Evolutionary conservation across 1,139 yeast genomes (phyloP).

Genomic region (Candida gigantensis): DNA sequence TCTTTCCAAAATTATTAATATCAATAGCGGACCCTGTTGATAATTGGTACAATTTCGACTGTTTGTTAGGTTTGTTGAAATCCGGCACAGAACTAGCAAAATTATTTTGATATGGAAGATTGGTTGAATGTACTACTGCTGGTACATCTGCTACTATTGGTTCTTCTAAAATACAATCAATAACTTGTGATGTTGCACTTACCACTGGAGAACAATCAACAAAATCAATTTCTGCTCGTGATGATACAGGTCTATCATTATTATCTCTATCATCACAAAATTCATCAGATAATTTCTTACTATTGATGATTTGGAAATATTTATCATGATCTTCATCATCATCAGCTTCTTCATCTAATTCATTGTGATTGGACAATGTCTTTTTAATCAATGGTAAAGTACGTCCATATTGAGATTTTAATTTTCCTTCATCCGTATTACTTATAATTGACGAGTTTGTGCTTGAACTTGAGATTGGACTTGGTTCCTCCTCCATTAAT

Average conservation of each 20-base stretch:
- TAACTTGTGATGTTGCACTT: conserved; percentile 6
- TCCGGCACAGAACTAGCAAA: conserved; percentile 28
- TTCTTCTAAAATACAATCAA: conserved; percentile 1
- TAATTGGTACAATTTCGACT: conserved; percentile 23
- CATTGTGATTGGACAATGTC: conserved; percentile 20
- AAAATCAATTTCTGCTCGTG: conserved; percentile 29
- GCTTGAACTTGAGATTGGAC: conserved; percentile 16
- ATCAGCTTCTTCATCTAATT: conserved; percentile 3
- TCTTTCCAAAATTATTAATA: conserved; percentile 44
- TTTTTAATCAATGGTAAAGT: conserved; percentile 32
- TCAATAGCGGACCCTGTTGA: conserved; percentile 45
- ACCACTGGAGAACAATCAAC: conserved; percentile 14
- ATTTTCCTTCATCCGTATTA: conserved; percentile 5
- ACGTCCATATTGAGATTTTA: conserved; percentile 22
- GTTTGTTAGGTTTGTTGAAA: conserved; percentile 16
- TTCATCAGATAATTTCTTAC: conserved; percentile 13
- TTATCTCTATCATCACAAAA: conserved; percentile 3
- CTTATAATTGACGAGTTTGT: conserved; percentile 13
- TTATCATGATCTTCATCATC: conserved; percentile 14
- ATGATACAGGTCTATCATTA: conserved; percentile 32
- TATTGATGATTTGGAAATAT: conserved; percentile 15
- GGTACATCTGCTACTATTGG: background rate
- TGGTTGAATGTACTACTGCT: background rate
- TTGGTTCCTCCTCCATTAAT: background rate
- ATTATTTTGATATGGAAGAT: conserved; percentile 4